Evolutionary conservation across 805 yeast species (phyloP).

Genomic region (Metschnikowia lachancei): DNA sequence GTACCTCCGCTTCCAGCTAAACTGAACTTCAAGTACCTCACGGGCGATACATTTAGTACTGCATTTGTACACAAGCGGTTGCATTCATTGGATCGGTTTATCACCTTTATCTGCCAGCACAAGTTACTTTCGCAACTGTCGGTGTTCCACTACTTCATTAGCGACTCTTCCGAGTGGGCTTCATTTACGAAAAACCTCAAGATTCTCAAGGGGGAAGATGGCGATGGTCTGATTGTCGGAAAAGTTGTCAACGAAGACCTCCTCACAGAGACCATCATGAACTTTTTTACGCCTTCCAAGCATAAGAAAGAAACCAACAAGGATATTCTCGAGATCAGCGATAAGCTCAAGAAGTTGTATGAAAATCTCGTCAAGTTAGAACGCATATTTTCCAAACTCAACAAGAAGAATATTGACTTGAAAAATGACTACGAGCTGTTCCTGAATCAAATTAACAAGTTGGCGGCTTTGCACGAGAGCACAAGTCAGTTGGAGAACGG

Average conservation of each 20-base stretch:
- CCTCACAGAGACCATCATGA: conserved; percentile 87
- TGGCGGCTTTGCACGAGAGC: conserved; percentile 54
- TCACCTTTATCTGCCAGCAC: conserved; percentile 71
- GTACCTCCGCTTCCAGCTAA: conserved; percentile 95
- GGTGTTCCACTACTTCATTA: conserved; percentile 63
- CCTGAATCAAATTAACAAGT: conserved; percentile 62
- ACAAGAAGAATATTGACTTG: conserved; percentile 69
- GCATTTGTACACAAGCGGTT: conserved; percentile 84
- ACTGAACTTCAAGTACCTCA: conserved; percentile 83
- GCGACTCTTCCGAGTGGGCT: conserved; percentile 71
- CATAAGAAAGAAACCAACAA: conserved; percentile 75
- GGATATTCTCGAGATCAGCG: conserved; percentile 59
- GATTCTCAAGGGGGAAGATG: conserved; percentile 21
- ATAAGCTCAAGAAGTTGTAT: conserved; percentile 77
- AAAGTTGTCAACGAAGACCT: conserved; percentile 62
- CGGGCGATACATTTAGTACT: conserved; percentile 86
- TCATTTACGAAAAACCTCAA: conserved; percentile 60
- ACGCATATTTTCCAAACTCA: conserved; percentile 67
- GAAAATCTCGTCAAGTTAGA: conserved; percentile 80
- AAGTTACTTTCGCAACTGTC: conserved; percentile 68
- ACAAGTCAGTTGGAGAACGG: conserved; percentile 9
- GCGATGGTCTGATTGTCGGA: conserved; percentile 29
- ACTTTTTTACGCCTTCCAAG: conserved; percentile 75
- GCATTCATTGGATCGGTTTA: conserved; percentile 72
- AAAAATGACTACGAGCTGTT: conserved; percentile 71